phyloP scores from a whole-genome alignment of 2,329 filamentous ascomycete species.

The Cercospora beticola region DNA sequence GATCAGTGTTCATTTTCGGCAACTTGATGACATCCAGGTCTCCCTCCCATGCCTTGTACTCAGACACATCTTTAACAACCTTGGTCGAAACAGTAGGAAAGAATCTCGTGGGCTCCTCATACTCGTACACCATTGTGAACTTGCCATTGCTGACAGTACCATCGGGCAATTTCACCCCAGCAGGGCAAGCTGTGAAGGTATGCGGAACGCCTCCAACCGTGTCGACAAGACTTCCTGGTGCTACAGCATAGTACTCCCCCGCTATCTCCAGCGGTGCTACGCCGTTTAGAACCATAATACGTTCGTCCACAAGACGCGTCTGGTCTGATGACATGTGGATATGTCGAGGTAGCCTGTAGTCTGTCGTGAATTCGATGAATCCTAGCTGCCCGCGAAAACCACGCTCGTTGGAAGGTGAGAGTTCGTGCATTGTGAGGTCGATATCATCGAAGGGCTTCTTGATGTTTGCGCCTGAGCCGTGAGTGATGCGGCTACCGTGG shows the following conservation, averaged over 20 bases:
- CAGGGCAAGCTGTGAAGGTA: constrained; percentile 29
- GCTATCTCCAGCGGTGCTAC: constrained; percentile 27
- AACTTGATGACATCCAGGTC: constrained; percentile 26
- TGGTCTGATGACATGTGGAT: constrained; percentile 28
- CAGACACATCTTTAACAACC: constrained; percentile 11
- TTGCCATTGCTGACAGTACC: constrained; percentile 23
- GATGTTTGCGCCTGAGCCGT: constrained; percentile 25
- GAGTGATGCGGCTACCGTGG: constrained; percentile 27
- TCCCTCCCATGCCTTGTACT: constrained; percentile 26
- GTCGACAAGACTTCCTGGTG: constrained; percentile 27
- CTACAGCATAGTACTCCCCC: constrained; percentile 22
- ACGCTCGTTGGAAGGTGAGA: constrained; percentile 22
- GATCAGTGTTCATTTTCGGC: constrained; percentile 20
- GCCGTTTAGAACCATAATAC: constrained; percentile 27
- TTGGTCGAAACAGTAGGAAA: constrained; percentile 25
- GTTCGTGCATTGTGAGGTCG: constrained; percentile 27
- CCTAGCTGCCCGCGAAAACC: constrained; percentile 26
- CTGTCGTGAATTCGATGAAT: constrained; percentile 26
- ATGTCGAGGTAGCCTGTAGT: constrained; percentile 27
- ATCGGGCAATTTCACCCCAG: constrained; percentile 26
- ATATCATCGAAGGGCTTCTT: constrained; percentile 29
- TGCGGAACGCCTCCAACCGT: constrained; percentile 28
- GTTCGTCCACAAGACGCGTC: constrained; percentile 23
- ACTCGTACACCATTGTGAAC: constrained; percentile 32
- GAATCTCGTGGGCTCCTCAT: constrained; percentile 27